phyloP scores from a whole-genome alignment of 2,329 filamentous ascomycete species.

The Teratosphaeria gauchensis region DNA sequence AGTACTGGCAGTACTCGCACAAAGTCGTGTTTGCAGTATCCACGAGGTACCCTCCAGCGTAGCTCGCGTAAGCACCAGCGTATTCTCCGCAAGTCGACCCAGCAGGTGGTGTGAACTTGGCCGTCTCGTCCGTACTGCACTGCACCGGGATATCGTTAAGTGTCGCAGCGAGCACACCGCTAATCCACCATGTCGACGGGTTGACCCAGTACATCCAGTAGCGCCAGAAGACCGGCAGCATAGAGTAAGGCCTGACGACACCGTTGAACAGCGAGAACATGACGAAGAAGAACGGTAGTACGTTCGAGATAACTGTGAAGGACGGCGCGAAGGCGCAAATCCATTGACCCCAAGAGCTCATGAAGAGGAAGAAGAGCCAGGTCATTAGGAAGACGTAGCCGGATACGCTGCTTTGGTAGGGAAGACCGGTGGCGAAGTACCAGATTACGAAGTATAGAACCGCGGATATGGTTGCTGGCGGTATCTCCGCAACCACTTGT shows the following conservation, averaged over 20 bases:
- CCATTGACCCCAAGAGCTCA: conserved; percentile 70
- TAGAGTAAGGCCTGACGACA: conserved; percentile 57
- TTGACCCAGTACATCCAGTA: conserved; percentile 62
- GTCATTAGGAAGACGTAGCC: conserved; percentile 74
- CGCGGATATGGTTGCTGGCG: conserved; percentile 53
- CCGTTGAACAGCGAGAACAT: conserved; percentile 70
- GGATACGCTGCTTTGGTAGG: conserved; percentile 52
- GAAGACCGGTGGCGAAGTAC: conserved; percentile 68
- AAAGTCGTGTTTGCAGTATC: conserved; percentile 48
- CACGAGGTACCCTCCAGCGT: conserved; percentile 52
- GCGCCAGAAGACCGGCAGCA: conserved; percentile 60
- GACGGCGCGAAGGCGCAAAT: conserved; percentile 72
- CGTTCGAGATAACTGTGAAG: conserved; percentile 68
- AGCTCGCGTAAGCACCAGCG: conserved; percentile 48
- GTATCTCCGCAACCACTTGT: conserved; percentile 63
- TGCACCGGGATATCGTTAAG: conserved; percentile 41
- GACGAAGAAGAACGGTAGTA: conserved; percentile 72
- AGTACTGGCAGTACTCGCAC: conserved; percentile 64
- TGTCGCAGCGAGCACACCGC: conserved; percentile 57
- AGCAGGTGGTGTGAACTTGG: conserved; percentile 55
- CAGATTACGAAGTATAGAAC: conserved; percentile 64
- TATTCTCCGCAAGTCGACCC: conserved; percentile 57
- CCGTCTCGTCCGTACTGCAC: conserved; percentile 46
- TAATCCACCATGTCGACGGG: conserved; percentile 62
- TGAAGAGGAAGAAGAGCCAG: conserved; percentile 68